A percentile compares a stretch with the other conserved stretches of the same genome.
phyloP scores from a whole-genome alignment of 108 stramenopile genomes.

The Licmophora abbreviata region DNA sequence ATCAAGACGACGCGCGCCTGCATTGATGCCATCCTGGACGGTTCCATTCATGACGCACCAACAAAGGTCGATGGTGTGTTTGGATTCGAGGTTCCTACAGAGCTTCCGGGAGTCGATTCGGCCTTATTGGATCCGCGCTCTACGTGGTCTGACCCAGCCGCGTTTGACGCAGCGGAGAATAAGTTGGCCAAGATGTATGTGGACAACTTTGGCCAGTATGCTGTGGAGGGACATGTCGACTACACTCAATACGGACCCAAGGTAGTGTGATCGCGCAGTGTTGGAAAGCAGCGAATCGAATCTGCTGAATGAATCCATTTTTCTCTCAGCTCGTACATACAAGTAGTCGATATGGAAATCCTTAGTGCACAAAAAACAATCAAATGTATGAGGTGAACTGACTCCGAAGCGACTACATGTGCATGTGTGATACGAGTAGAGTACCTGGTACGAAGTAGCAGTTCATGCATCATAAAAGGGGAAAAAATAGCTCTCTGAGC shows the following conservation, averaged over 20 bases:
- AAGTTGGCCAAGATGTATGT: conserved; percentile 91
- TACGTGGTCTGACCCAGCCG: conserved; percentile 81
- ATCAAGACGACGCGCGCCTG: conserved; percentile 94
- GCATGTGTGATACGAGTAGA: no score
- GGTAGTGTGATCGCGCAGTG: no score
- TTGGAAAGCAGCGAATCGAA: no score
- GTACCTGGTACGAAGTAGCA: no score
- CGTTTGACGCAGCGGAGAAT: conserved; percentile 78
- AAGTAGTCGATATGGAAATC: no score
- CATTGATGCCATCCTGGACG: conserved; percentile 93
- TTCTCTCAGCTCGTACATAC: no score
- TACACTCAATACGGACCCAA: conserved; percentile 85
- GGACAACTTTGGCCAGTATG: conserved; percentile 92
- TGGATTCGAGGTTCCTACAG: conserved; percentile 86
- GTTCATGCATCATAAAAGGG: no score
- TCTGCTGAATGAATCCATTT: no score
- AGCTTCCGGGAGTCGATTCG: conserved; percentile 74
- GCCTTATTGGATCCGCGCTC: conserved; percentile 78
- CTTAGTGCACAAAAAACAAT: no score
- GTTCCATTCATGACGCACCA: conserved; percentile 74
- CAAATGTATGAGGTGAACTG: no score
- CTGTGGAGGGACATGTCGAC: conserved; percentile 70
- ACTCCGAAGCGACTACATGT: no score
- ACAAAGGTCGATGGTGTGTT: conserved; percentile 79
- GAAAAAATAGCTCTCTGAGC: no score